phyloP scores from a whole-genome alignment of 2,329 filamentous ascomycete genomes.

The Fusarium liriodendri region DNA sequence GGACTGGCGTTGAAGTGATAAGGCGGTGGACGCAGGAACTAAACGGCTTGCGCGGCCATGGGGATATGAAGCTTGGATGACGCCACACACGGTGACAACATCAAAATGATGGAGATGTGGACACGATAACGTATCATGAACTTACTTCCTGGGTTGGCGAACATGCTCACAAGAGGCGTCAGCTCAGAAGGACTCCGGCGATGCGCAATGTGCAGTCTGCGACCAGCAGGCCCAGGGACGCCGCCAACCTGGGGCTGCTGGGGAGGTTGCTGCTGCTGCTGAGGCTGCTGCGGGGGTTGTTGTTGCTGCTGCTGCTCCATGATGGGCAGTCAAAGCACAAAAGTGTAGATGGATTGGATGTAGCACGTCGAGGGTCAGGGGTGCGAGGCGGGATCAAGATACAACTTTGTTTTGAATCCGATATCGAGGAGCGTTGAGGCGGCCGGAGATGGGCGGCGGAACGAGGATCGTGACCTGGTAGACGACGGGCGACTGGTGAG shows the following conservation, averaged over 20 bases:
- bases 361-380: slow-evolving; percentile 53
- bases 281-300: slow-evolving; percentile 69
- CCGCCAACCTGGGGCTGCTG: slow-evolving; percentile 65
- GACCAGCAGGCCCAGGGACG: slow-evolving; percentile 80
- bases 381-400: slow-evolving; percentile 36
- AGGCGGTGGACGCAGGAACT: background rate
- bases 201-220: slow-evolving; percentile 96
- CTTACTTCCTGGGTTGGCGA: slow-evolving; percentile 73
- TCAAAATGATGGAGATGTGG: background rate
- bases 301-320: slow-evolving; percentile 68
- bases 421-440: slow-evolving; percentile 37
- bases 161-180: slow-evolving; percentile 97
- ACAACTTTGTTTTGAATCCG: slow-evolving; percentile 35
- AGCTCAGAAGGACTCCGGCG: slow-evolving; percentile 96
- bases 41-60: background rate
- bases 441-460: slow-evolving; percentile 38
- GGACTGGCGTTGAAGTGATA: background rate
- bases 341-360: slow-evolving; percentile 14
- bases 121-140: slow-evolving; percentile 40
- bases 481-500: slow-evolving; percentile 40
- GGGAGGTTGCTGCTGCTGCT: slow-evolving; percentile 55
- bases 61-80: slow-evolving; percentile 9
- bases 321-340: slow-evolving; percentile 58
- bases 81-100: slow-evolving; percentile 3
- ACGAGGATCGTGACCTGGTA: slow-evolving; percentile 39